Conservation (phyloP, 2,329 filamentous ascomycete species). For the Aplosporella prunicola region DNA sequence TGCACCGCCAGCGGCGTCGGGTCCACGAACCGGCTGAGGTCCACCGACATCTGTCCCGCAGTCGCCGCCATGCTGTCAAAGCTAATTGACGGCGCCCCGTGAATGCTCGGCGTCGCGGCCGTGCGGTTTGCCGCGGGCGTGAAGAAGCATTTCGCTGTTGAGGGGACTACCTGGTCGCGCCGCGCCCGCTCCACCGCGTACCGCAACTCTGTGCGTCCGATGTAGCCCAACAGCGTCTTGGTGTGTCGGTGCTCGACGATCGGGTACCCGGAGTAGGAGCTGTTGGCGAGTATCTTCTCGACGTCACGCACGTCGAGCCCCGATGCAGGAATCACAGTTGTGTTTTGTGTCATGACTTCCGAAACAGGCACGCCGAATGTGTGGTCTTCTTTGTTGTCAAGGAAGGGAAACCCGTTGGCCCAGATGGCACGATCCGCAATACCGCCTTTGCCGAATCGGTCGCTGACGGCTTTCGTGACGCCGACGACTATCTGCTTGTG, state of each 20-base stretch:
- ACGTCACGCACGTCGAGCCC: conserved; percentile 69
- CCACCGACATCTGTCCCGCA: conserved; percentile 50
- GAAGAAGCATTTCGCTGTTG: conserved; percentile 66
- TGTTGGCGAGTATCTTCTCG: conserved; percentile 65
- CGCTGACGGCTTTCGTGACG: conserved; percentile 86
- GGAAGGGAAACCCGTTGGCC: conserved; percentile 94
- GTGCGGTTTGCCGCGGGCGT: conserved; percentile 33
- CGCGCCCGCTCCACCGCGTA: conserved; percentile 81
- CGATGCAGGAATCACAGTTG: conserved; percentile 62
- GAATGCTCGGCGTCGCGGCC: conserved; percentile 19
- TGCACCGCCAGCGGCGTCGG: conserved; percentile 84
- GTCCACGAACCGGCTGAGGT: conserved; percentile 84
- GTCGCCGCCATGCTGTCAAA: conserved; percentile 53
- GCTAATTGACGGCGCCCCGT: conserved; percentile 33
- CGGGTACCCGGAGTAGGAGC: conserved; percentile 85
- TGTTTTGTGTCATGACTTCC: conserved; percentile 72
- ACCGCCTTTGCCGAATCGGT: conserved; percentile 87
- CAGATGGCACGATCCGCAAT: conserved; percentile 98
- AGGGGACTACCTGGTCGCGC: conserved; percentile 55
- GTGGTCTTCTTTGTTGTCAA: conserved; percentile 96
- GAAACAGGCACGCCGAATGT: conserved; percentile 92
- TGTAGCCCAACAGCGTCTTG: conserved; percentile 77
- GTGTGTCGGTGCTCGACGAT: conserved; percentile 66
- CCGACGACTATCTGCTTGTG: conserved; percentile 70
- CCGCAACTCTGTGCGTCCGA: conserved; percentile 80